Evolutionary conservation across 1,284 basidiomycete genomes (phyloP), one percentile per base, ranked within the genome.

Genomic region (Cryptococcus sp.): DNA sequence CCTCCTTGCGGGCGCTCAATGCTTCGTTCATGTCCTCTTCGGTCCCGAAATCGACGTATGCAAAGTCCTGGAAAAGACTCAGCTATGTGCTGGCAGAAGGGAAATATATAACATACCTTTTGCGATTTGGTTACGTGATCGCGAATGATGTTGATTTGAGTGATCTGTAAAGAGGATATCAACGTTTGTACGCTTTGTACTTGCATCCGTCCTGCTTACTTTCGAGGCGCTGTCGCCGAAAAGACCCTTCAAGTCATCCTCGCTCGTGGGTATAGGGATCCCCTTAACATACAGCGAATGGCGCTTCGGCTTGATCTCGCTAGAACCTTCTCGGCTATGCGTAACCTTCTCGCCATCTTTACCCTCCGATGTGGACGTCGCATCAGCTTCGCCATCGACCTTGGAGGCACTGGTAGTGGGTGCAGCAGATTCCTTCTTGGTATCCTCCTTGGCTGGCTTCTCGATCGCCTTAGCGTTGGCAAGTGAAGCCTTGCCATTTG

Each of bases 11-110:
- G 66, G 85, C 86, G 61, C 85, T 86, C 23, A 93, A 77, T 1
- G 86, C 91, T 23, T 81, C 83, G 68, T 85, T 87, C 88, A 93
- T 89, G 22, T 85, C 82, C 47, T 87, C 87, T 69, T 93, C 90
- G 67, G 88, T 88, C 7, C 84, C 87, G 75, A 93, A 94, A 73
- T 94, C 92, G 58, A 93, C 85, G 68, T 92, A 94, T 1, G 85
- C 89, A 52, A 79, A 76, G 58, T 75, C 72, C 72, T 74, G 62
- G 46, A 58, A 52, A 17, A 26, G 20, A 22, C 5, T 23, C 25
- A 47, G 46, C 26, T 17, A 20, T 39, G 20, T 50, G 20, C 15
- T 6, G n/a, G 29, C 2, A 22, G 47, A 7, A 40, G 39, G 34
- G 43, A 41, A 19, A 46, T 23, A 45, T 25, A 10, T 7, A 17